Evolutionary conservation across 805 yeast genomes (phyloP).

Genomic region (Myxozyma neotropica): DNA sequence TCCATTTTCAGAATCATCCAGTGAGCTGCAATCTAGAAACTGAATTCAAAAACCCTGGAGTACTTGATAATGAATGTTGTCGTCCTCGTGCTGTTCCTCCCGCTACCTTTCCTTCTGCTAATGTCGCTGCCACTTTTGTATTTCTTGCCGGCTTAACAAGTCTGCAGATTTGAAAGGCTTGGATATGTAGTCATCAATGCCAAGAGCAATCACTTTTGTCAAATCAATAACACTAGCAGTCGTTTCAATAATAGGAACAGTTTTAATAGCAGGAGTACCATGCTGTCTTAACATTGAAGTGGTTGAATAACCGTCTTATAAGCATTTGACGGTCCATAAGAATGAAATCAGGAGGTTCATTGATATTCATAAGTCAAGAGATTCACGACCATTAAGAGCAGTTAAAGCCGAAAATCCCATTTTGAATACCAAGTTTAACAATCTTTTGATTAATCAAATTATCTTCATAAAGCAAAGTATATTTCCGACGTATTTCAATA

Average conservation of each 20-base stretch:
- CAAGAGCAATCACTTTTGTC: constrained; percentile 67
- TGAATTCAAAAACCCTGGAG: not conserved
- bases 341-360: constrained; percentile 33
- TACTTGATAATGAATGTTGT: not conserved
- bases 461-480: constrained; percentile 18
- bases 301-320: constrained; percentile 39
- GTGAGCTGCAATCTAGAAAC: not conserved
- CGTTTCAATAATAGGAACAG: constrained; percentile 73
- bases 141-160: too few relatives aligned
- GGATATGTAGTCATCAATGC: constrained; percentile 76
- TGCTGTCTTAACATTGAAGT: constrained; percentile 32
- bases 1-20: not conserved
- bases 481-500: not conserved
- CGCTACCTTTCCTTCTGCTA: too few relatives aligned
- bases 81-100: not conserved
- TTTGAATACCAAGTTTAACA: constrained; percentile 8
- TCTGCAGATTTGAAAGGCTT: constrained; percentile 49
- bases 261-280: constrained; percentile 40
- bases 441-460: constrained; percentile 22
- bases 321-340: constrained; percentile 42
- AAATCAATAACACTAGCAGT: constrained; percentile 83
- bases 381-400: constrained; percentile 17
- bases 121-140: too few relatives aligned
- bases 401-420: constrained; percentile 21
- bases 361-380: constrained; percentile 7